Conservation (phyloP, 177 flowering plant species). For the Telopea speciosissima region DNA sequence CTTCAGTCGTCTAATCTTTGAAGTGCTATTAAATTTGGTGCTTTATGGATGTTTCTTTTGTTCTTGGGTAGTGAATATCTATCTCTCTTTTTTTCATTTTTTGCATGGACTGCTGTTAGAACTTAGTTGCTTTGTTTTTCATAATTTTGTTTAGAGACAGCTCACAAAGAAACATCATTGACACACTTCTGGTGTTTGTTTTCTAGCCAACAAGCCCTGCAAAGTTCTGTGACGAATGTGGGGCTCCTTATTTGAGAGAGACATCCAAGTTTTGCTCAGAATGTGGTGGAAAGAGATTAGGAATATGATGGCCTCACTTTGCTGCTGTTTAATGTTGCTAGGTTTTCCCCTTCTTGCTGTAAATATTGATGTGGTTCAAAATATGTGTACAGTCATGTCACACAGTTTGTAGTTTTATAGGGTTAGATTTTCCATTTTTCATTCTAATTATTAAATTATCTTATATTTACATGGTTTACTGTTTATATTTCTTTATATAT, state of each 20-base stretch:
- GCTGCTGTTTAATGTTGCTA: neutral
- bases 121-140: neutral
- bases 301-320: slow-evolving; percentile 38
- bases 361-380: neutral
- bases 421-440: too few relatives aligned
- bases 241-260: slow-evolving; percentile 74
- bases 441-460: neutral
- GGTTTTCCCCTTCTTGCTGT: neutral
- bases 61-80: too few relatives aligned
- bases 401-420: neutral
- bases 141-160: neutral
- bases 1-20: neutral
- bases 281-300: slow-evolving; percentile 82
- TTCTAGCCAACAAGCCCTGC: slow-evolving; percentile 69
- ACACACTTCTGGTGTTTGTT: neutral
- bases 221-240: slow-evolving; percentile 95
- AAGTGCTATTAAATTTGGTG: neutral
- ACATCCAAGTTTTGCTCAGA: slow-evolving; percentile 95
- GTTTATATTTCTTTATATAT: too few relatives aligned
- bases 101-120: neutral
- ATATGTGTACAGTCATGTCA: neutral
- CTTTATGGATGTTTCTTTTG: neutral
- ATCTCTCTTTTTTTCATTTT: too few relatives aligned
- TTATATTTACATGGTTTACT: too few relatives aligned
- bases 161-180: neutral